Conservation (phyloP, 148 eudicot species). For the Diospyros kaki region DNA sequence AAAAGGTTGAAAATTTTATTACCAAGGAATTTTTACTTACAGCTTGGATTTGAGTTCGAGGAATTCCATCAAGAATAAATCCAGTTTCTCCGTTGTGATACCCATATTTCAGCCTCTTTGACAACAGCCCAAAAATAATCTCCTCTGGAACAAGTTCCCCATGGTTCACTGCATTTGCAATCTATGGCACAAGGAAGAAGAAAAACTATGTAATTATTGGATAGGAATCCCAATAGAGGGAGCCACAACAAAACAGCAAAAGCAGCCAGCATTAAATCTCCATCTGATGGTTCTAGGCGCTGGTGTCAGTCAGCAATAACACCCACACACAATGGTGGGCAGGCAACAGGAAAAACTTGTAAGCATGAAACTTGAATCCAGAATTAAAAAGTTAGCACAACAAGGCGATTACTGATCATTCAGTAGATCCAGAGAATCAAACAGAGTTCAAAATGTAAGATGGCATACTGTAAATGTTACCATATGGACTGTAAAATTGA, state of each 20-base stretch:
- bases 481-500: neutral
- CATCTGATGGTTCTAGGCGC: neutral
- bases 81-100: slow-evolving; percentile 23
- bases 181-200: slow-evolving; percentile 6
- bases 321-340: no score
- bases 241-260: neutral
- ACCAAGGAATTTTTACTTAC: slow-evolving; percentile 14
- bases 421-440: neutral
- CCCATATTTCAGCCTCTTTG: slow-evolving; percentile 30
- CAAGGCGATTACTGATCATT: no score
- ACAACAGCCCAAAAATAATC: slow-evolving; percentile 27
- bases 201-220: neutral
- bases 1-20: neutral
- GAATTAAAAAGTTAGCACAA: no score
- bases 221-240: neutral
- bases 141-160: slow-evolving; percentile 32
- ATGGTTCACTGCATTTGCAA: slow-evolving; percentile 26
- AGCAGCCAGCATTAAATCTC: neutral
- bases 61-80: slow-evolving; percentile 31
- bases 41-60: slow-evolving; percentile 27
- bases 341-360: no score
- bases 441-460: neutral
- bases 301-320: no score
- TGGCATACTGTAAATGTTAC: neutral
- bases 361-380: no score